A percentile compares a stretch with the other conserved stretches of the same genome.
Conservation (phyloP, 176 grass and related monocot species). For the Aegilops speltoides region DNA sequence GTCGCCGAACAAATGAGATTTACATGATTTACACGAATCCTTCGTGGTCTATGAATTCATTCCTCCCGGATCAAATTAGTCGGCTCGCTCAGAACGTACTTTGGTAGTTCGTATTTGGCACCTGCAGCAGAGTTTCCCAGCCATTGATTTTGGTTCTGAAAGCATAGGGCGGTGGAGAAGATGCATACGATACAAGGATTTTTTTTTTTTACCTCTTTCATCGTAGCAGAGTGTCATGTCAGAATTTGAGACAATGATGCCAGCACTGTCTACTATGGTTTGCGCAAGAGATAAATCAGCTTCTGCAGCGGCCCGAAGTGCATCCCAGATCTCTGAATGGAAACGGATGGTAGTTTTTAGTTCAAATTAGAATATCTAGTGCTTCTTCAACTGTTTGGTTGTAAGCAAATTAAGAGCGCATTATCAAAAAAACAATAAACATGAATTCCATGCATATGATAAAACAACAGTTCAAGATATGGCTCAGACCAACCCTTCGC, state of each 20-base stretch:
- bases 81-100: slow-evolving; percentile 84
- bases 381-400: neutral
- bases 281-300: slow-evolving; percentile 75
- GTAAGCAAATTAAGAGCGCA: neutral
- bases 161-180: slow-evolving; percentile 7
- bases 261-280: slow-evolving; percentile 89
- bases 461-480: neutral
- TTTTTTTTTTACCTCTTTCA: slow-evolving; percentile 58
- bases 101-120: slow-evolving; percentile 92
- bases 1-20: slow-evolving; percentile 56
- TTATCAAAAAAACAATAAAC: neutral
- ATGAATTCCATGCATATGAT: neutral
- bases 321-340: slow-evolving; percentile 89
- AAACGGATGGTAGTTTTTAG: slow-evolving; percentile 20
- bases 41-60: slow-evolving; percentile 34
- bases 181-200: neutral
- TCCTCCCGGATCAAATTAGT: slow-evolving; percentile 71
- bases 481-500: neutral
- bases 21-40: slow-evolving; percentile 71
- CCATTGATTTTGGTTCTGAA: neutral
- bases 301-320: slow-evolving; percentile 81
- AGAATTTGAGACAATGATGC: slow-evolving; percentile 82
- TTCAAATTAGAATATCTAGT: neutral
- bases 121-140: slow-evolving; percentile 49
- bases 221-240: slow-evolving; percentile 92